phyloP scores from a whole-genome alignment of 495 filamentous ascomycete genomes.

The Niebla homalea region DNA sequence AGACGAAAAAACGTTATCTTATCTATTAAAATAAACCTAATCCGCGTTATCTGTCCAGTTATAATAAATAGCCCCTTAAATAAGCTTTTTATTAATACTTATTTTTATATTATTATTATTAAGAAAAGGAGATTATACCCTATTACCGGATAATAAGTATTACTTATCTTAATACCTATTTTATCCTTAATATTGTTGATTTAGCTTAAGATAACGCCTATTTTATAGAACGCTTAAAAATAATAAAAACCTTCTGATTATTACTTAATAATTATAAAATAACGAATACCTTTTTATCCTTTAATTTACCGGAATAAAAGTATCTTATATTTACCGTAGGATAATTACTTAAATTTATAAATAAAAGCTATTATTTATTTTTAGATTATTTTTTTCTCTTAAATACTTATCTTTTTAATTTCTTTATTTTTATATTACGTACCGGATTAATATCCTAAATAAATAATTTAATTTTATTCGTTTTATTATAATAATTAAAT shows the following conservation, averaged over 20 bases:
- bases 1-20: neutral
- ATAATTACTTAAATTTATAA: neutral
- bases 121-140: neutral
- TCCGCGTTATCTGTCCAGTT: neutral
- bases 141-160: neutral
- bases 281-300: no score
- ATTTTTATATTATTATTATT: no score
- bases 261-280: no score
- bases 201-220: neutral
- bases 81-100: no score
- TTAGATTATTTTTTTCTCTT: no score
- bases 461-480: neutral
- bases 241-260: no score
- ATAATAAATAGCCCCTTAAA: no score
- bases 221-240: no score
- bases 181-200: neutral
- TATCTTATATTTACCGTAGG: constrained; percentile 2
- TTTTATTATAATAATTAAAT: neutral
- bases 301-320: no score
- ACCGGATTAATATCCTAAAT: neutral
- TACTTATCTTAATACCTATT: constrained; percentile 1
- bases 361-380: neutral
- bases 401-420: neutral
- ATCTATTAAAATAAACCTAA: no score
- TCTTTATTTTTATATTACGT: neutral